Base-by-base conservation (phyloP, 805 yeast genomes). In the Schwanniomyces occidentalis region DNA sequence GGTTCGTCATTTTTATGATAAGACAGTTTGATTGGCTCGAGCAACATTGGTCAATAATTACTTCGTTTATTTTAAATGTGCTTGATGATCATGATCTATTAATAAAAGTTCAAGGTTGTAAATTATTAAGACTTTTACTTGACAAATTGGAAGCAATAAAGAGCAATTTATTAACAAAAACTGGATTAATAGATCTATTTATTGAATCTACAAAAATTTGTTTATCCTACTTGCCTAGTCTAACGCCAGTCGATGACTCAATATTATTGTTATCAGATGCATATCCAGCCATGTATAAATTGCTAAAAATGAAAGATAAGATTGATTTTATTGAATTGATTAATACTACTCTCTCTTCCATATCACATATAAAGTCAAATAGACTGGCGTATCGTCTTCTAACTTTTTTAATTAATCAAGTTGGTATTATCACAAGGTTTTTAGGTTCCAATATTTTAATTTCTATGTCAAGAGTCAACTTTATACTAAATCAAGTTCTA, bases 1-100 rank as follows among this genome's bases (percentile, higher is more conserved):
- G 56, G 44, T 42, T 54, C 16, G 30, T 59, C 8, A 45, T 59
- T 21, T 12, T 14, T 4, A 10, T 42, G 14, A 43, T 35, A 1
- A 28, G 23, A n/a, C 26, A n/a, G 6, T 19, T 22, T 12, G 25
- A 26, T 6, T 38, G 41, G 40, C 40, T 43, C 8, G 39, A 35
- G 2, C 15, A 32, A 2, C 33, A 48, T 23, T 56, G 65, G 61
- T 45, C 53, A 6, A n/a, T 51, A 3, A 33, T 61, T 8, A 48
- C 66, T 8, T 51, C 69, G 5, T 63, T 61, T 29, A 45, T 59
- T 4, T 49, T 66, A 13, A 63, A 61, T 29, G 45, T 66, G 5
- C 48, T 64, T 24, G 68, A 63, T 37, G 65, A 63, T 37, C 53
- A 58, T 28, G 59, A 56, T 16, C 54, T 58, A 5, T 23, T 34